Conservation (phyloP, 257 asterid genomes). For the Leonotis leonurus region DNA sequence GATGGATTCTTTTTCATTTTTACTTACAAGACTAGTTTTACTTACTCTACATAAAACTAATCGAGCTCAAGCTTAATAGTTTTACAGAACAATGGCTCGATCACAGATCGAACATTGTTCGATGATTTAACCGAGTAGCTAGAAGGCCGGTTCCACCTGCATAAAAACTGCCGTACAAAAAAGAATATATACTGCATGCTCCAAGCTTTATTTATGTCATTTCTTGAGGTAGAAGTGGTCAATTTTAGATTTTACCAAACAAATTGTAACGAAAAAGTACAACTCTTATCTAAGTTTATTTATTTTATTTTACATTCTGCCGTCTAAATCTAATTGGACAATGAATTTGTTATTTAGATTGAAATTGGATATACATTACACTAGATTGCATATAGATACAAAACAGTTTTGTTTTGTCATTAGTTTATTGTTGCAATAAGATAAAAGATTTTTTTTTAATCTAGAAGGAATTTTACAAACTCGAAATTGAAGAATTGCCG, state of each 20-base stretch:
- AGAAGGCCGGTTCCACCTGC: not conserved
- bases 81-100: not conserved
- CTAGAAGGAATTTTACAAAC: not conserved
- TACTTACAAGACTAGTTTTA: too few relatives aligned
- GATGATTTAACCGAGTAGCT: not conserved
- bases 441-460: too few relatives aligned
- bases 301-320: not conserved
- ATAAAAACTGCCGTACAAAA: too few relatives aligned
- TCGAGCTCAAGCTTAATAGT: not conserved
- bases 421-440: not conserved
- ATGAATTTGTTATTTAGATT: not conserved
- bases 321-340: not conserved
- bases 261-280: not conserved
- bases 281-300: not conserved
- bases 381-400: not conserved
- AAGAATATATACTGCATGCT: not conserved
- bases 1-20: not conserved
- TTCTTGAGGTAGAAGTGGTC: not conserved
- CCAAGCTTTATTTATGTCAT: not conserved
- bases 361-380: not conserved
- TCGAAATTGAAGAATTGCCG: not conserved
- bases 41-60: too few relatives aligned
- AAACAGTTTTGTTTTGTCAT: not conserved
- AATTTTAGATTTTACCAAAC: conserved; percentile 2
- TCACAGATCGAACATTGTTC: not conserved